phyloP scores from a whole-genome alignment of 129 eudicot genomes.

The Logfia minima region DNA sequence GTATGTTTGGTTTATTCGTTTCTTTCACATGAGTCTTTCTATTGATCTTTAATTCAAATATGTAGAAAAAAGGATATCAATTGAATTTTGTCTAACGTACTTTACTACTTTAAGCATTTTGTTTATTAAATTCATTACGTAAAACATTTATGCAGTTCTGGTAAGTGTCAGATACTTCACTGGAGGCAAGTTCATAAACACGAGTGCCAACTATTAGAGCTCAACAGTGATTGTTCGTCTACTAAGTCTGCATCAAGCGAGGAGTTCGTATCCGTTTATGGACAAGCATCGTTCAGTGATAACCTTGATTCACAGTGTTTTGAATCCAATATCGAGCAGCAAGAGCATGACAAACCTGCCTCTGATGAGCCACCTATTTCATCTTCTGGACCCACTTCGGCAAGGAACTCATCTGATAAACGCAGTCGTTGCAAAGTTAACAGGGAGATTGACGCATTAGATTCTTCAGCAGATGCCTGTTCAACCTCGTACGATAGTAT shows the following conservation, averaged over 20 bases:
- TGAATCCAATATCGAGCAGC: constrained; percentile 33
- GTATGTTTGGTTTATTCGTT: constrained; percentile 41
- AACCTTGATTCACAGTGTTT: constrained; percentile 31
- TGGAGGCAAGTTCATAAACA: constrained; percentile 96
- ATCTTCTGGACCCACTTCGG: constrained; percentile 27
- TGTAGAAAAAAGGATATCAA: background rate
- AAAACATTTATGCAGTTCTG: constrained; percentile 59
- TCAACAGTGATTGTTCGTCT: constrained; percentile 40
- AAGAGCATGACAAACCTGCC: constrained; percentile 30
- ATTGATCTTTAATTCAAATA: background rate
- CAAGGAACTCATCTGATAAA: constrained; percentile 48
- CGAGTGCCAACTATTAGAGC: constrained; percentile 66
- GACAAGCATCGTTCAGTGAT: constrained; percentile 26
- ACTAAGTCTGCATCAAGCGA: constrained; percentile 38
- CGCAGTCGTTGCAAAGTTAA: constrained; percentile 41
- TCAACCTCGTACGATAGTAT: constrained; percentile 38
- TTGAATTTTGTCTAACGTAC: background rate
- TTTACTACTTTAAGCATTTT: background rate
- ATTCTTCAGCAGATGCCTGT: constrained; percentile 37
- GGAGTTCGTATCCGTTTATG: constrained; percentile 36
- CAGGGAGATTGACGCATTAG: constrained; percentile 31
- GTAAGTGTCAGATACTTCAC: constrained; percentile 89
- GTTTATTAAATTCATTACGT: background rate
- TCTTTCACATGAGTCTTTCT: background rate
- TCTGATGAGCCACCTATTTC: constrained; percentile 28